Evolutionary conservation across 371 early-diverging fungal genomes (phyloP).

Genomic region (Mortierella sp.): DNA sequence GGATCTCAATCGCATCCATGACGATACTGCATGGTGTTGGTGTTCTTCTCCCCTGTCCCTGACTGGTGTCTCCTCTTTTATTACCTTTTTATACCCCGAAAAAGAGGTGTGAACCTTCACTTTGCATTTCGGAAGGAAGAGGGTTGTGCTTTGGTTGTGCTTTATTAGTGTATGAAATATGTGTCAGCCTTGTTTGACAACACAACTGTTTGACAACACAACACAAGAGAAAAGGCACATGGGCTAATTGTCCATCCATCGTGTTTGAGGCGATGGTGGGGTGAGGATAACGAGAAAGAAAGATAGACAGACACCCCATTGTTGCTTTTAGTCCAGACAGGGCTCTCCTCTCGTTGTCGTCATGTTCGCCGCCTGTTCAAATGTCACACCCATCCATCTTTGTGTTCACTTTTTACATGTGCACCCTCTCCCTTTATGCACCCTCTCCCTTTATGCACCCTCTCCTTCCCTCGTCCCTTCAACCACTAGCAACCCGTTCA

Average conservation of each 20-base stretch:
- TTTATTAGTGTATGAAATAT: not conserved
- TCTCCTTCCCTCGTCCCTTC: not conserved
- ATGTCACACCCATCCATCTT: not conserved
- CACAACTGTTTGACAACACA: not conserved
- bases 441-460: too few species aligned
- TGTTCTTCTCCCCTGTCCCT: not conserved
- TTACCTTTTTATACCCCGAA: not conserved
- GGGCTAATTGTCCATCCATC: not conserved
- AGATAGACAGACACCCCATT: not conserved
- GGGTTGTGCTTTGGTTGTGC: not conserved
- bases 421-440: not conserved
- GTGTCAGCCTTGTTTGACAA: not conserved
- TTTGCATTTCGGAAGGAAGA: not conserved
- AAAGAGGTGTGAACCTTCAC: not conserved
- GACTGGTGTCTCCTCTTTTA: not conserved
- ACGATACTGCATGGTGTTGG: not conserved
- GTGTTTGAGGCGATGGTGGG: not conserved
- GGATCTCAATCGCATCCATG: slow-evolving; percentile 7
- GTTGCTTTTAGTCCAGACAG: not conserved
- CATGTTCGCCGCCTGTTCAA: not conserved
- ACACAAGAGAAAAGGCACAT: not conserved
- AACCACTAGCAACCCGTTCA: not conserved
- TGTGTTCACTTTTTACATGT: not conserved
- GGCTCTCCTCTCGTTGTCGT: slow-evolving; percentile 6
- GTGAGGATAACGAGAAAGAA: not conserved